Percentiles rank a stretch among this genome's conserved stretches.
phyloP scores from a whole-genome alignment of 2,329 filamentous ascomycete genomes.

The Trichoderma lentiforme region DNA sequence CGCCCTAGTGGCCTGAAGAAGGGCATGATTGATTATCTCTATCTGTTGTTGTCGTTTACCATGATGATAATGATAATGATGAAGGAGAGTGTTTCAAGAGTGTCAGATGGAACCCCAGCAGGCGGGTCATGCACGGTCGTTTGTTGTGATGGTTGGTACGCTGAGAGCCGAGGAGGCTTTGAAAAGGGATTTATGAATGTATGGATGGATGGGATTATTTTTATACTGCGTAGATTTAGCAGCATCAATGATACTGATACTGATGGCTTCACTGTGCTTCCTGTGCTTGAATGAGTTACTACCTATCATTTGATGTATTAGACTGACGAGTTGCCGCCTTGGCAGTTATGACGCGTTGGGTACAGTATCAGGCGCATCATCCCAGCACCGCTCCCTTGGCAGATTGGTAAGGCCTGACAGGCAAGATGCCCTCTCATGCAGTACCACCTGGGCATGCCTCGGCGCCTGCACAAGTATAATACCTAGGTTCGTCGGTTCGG shows the following conservation, averaged over 20 bases:
- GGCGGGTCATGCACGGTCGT: background rate
- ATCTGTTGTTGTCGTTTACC: conserved; percentile 10
- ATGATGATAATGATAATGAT: conserved; percentile 16
- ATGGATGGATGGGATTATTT: background rate
- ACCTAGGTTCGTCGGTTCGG: background rate
- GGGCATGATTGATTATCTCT: background rate
- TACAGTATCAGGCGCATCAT: background rate
- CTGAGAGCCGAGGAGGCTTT: background rate
- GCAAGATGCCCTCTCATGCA: background rate
- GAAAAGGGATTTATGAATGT: background rate
- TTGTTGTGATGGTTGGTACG: background rate
- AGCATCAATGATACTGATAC: background rate
- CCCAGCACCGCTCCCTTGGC: background rate
- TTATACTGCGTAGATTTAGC: background rate
- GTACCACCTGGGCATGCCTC: background rate
- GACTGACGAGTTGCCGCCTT: background rate
- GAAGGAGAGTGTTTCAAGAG: conserved; percentile 11
- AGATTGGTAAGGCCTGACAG: background rate
- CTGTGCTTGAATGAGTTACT: background rate
- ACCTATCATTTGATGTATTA: background rate
- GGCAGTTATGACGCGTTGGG: background rate
- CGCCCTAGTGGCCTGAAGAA: background rate
- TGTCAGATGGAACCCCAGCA: conserved; percentile 1
- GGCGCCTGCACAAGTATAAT: background rate
- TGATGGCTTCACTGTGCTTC: background rate